Evolutionary conservation across 2,329 filamentous ascomycete species (phyloP).

Genomic region (Lasiodiplodia sp.): DNA sequence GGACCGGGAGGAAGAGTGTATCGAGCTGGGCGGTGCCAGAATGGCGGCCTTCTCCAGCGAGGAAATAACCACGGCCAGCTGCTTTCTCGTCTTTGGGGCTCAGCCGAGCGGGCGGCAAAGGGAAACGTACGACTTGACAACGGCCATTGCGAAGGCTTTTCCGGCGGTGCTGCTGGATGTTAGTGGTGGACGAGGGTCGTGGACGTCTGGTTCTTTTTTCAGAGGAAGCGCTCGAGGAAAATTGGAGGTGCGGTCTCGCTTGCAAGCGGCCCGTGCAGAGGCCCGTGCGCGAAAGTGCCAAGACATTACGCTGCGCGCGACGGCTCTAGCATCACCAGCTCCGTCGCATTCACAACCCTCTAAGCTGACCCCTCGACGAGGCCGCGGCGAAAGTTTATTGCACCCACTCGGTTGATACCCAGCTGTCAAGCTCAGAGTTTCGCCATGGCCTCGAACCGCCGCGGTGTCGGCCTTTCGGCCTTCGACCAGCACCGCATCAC

Average conservation of each 20-base stretch:
- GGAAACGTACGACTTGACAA: slow-evolving; percentile 64
- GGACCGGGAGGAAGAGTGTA: slow-evolving; percentile 60
- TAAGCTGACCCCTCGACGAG: background rate
- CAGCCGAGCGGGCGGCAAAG: slow-evolving; percentile 43
- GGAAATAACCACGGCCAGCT: slow-evolving; percentile 76
- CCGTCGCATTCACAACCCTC: background rate
- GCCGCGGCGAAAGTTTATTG: background rate
- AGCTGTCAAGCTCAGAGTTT: background rate
- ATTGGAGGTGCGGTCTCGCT: slow-evolving; percentile 30
- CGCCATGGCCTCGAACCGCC: slow-evolving; percentile 59
- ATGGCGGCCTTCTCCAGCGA: slow-evolving; percentile 70
- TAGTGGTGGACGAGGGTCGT: slow-evolving; percentile 44
- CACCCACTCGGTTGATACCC: background rate
- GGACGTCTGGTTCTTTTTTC: slow-evolving; percentile 20
- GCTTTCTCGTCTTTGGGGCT: slow-evolving; percentile 29
- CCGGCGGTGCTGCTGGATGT: slow-evolving; percentile 50
- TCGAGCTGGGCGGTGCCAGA: slow-evolving; percentile 73
- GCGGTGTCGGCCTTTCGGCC: slow-evolving; percentile 86
- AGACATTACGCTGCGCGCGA: background rate
- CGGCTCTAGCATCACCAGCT: slow-evolving; percentile 5
- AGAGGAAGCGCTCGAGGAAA: slow-evolving; percentile 5
- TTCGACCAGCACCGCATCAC: slow-evolving; percentile 84
- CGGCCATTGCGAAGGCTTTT: slow-evolving; percentile 59
- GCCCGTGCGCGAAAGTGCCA: slow-evolving; percentile 5
- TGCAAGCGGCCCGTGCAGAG: slow-evolving; percentile 2